phyloP scores from a whole-genome alignment of 164 flowering plant species.

The Taxillus chinensis region DNA sequence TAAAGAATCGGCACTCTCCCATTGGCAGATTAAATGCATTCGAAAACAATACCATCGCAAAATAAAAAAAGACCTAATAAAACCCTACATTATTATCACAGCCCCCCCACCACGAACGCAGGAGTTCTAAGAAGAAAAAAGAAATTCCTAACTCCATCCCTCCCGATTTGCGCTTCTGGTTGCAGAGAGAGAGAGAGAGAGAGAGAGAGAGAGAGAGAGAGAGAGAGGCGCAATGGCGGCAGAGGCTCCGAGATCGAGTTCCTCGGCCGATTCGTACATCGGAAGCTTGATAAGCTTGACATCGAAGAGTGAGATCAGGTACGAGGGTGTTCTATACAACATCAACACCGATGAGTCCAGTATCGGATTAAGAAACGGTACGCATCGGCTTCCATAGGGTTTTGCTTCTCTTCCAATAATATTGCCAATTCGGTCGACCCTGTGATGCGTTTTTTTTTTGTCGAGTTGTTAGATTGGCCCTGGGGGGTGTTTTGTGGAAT shows the following conservation, averaged over 20 bases:
- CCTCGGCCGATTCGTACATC: constrained; percentile 78
- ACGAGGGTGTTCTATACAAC: constrained; percentile 78
- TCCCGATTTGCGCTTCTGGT: neutral
- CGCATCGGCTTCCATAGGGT: constrained; percentile 4
- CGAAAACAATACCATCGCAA: no score
- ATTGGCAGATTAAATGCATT: no score
- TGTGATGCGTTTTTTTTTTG: neutral
- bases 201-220: no score
- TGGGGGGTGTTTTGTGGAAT: neutral
- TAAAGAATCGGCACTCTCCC: no score
- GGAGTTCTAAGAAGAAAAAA: no score
- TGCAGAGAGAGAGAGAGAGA: constrained; percentile 4
- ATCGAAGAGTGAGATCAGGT: constrained; percentile 81
- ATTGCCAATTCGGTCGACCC: neutral
- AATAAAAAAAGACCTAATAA: no score
- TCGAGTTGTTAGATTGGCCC: neutral
- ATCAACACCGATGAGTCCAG: constrained; percentile 92
- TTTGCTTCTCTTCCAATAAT: neutral
- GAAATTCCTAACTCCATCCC: neutral
- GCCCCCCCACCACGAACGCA: no score
- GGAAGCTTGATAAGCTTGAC: constrained; percentile 95
- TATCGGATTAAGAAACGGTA: constrained; percentile 74
- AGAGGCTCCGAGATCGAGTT: constrained; percentile 44
- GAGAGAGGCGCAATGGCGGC: constrained; percentile 57
- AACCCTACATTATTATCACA: no score